phyloP scores from a whole-genome alignment of 108 stramenopile species.

The Discostella stelligeroides region DNA sequence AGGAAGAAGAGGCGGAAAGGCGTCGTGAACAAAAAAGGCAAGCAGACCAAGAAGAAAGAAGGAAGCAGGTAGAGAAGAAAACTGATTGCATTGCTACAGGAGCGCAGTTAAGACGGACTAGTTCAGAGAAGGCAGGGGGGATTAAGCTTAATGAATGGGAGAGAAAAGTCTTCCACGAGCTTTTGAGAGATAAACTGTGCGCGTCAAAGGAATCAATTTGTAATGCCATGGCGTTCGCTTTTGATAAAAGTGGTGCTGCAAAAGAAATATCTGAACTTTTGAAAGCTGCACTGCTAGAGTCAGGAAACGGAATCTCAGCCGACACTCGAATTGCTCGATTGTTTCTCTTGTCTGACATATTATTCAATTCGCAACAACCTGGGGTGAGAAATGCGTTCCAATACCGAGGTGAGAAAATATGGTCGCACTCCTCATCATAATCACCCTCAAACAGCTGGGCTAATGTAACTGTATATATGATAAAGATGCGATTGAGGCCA shows the following conservation, averaged over 20 bases:
- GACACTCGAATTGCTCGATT: constrained; percentile 77
- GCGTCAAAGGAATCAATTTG: constrained; percentile 71
- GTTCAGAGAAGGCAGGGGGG: constrained; percentile 40
- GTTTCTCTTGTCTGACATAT: constrained; percentile 80
- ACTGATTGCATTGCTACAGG: constrained; percentile 51
- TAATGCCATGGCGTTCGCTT: constrained; percentile 88
- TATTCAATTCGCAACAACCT: constrained; percentile 90
- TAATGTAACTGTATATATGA: not conserved
- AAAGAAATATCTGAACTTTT: constrained; percentile 68
- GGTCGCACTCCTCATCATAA: not conserved
- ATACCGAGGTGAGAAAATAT: constrained; percentile 48
- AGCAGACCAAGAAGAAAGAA: constrained; percentile 53
- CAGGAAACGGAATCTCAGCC: constrained; percentile 46
- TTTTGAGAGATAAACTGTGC: constrained; percentile 60
- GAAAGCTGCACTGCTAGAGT: constrained; percentile 61
- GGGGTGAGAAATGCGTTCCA: constrained; percentile 86
- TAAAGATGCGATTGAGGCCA: constrained; percentile 70
- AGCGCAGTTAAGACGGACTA: constrained; percentile 61
- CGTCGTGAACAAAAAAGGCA: constrained; percentile 37
- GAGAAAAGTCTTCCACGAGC: constrained; percentile 50
- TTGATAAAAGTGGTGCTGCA: constrained; percentile 74
- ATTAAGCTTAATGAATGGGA: constrained; percentile 58
- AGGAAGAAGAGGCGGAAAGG: constrained; percentile 48
- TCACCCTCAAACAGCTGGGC: not conserved
- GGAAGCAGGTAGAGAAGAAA: constrained; percentile 32